A percentile compares a stretch with the other conserved stretches of the same genome.
phyloP scores from a whole-genome alignment of 1,284 basidiomycete species.

The Ustilago tritici region DNA sequence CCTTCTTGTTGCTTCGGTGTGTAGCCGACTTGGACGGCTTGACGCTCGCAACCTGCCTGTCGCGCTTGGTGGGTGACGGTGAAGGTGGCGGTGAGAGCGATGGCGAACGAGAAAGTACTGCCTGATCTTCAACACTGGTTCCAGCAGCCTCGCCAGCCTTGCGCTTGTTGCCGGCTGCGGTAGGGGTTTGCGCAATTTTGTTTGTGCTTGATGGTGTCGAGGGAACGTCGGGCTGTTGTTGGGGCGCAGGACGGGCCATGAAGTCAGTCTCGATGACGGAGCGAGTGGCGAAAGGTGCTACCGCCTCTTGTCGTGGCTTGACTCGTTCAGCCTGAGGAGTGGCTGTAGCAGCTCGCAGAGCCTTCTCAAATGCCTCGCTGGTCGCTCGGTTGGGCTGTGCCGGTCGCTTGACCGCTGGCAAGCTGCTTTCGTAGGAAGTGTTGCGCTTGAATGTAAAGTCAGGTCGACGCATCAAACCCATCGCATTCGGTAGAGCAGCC shows the following conservation, averaged over 20 bases:
- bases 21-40: constrained; percentile 29
- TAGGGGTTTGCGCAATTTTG: constrained; percentile 10
- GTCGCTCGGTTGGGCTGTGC: constrained; percentile 23
- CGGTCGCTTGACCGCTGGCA: constrained; percentile 24
- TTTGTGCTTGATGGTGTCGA: constrained; percentile 1
- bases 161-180: constrained; percentile 18
- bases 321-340: constrained; percentile 36
- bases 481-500: not conserved
- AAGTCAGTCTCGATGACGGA: constrained; percentile 49
- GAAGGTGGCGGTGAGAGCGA: constrained; percentile 38
- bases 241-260: constrained; percentile 22
- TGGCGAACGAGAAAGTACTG: constrained; percentile 14
- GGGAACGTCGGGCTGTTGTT: constrained; percentile 8
- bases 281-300: constrained; percentile 39
- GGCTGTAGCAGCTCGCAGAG: constrained; percentile 34
- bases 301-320: constrained; percentile 30
- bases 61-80: constrained; percentile 40
- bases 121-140: not conserved
- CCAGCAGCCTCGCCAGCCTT: constrained; percentile 8
- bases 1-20: constrained; percentile 30
- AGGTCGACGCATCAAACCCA: constrained; percentile 33
- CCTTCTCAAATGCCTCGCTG: constrained; percentile 47
- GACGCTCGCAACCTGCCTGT: not conserved
- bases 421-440: constrained; percentile 33
- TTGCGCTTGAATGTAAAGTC: constrained; percentile 43